Base-by-base conservation (phyloP, 1,139 yeast species). In the Lodderomyces pseudojiufengensis region DNA sequence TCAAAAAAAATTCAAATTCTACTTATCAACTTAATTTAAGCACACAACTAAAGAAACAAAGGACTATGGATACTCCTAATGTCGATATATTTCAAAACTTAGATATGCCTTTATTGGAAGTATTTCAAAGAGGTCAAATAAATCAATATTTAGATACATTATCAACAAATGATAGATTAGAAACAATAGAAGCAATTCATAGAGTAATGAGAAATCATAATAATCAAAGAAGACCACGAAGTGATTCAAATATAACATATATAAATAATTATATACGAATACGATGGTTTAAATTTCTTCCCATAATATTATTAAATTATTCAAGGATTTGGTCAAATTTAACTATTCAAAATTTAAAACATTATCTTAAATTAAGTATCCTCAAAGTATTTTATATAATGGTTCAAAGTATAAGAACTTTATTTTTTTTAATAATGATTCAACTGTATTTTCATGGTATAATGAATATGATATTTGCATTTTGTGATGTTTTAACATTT, bases 401-500 rank as follows among this genome's bases (percentile, higher is more conserved):
- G 1, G 33, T 51, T 8, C 43, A 48, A 24, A 32, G 51, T 4
- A 36, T 56, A 22, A 33, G 61, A 29, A 36, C 52, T 23, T 22
- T 45, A 20, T 37, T 51, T 35, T 55, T 59, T 36, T 15, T 54
- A 3, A 35, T 57, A 3, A 47, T 56, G 6, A 46, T 55, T 8
- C 44, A 47, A 11, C 32, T 46, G n/a, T 54, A 52, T 36, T 42
- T 54, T 31, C 51, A 45, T 27, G 39, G 44, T 9, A 27, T 50
- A 8, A 33, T 55, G 11, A 40, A 44, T 33, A 33, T 45, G 13
- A 36, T 61, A 11, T 48, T 58, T 32, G 41, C 49, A 27, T 57
- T 57, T 38, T 62, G 65, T 31, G 56, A 61, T 39, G 46, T 55
- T 32, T 50, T 59, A 16, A 61, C 70, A 3, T 63, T 53, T 42